Conservation (phyloP, 371 early-diverging fungal species). For the Circinella umbellata region DNA sequence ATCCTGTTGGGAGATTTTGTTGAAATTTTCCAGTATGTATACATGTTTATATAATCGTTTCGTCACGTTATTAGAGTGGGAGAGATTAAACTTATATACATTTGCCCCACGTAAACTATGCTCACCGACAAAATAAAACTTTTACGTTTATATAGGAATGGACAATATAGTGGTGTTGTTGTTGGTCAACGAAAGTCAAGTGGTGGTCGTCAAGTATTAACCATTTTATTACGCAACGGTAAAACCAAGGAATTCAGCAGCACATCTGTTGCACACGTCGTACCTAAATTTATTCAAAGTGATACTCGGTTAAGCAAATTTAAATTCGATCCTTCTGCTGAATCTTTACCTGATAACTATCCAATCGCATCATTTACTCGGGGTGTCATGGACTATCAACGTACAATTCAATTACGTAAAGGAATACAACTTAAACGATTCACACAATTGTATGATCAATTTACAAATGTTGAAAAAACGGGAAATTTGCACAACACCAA, state of each 20-base stretch:
- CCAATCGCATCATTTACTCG: slow-evolving; percentile 23
- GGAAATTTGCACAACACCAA: slow-evolving; percentile 18
- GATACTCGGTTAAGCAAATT: slow-evolving; percentile 3
- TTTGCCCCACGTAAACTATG: too few species aligned
- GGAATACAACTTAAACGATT: slow-evolving; percentile 19
- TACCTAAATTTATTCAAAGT: not conserved
- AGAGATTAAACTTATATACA: too few species aligned
- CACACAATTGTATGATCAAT: slow-evolving; percentile 32
- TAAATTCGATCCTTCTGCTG: slow-evolving; percentile 9
- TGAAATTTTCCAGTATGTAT: slow-evolving; percentile 52
- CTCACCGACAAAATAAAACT: not conserved
- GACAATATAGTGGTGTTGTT: slow-evolving; percentile 54
- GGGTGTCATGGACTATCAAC: slow-evolving; percentile 34
- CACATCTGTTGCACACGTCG: not conserved
- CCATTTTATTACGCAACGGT: slow-evolving; percentile 45
- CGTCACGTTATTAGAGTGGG: too few species aligned
- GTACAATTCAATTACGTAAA: slow-evolving; percentile 16
- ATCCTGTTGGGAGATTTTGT: slow-evolving; percentile 60
- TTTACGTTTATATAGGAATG: slow-evolving; percentile 32
- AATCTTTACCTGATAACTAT: slow-evolving; percentile 17
- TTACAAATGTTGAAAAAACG: not conserved
- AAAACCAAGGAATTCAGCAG: slow-evolving; percentile 36
- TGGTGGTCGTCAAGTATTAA: slow-evolving; percentile 52
- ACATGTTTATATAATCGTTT: too few species aligned
- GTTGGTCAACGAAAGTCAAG: slow-evolving; percentile 36